Percentiles rank a stretch among this genome's conserved stretches.
Evolutionary conservation across 75 land plant genomes (phyloP).

Genomic region (Azolla pinnata): DNA sequence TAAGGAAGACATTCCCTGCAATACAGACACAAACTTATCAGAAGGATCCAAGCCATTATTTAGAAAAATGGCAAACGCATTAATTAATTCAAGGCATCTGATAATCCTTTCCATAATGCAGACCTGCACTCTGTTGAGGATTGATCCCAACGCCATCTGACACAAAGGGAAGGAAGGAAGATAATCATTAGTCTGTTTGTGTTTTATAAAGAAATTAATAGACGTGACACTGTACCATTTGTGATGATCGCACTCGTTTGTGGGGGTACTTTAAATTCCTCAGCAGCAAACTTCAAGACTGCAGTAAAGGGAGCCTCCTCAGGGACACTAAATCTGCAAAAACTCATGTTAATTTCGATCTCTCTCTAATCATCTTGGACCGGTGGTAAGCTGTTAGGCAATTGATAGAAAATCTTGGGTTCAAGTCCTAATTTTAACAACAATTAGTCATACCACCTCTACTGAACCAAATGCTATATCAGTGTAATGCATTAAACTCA

Average conservation of each 20-base stretch:
- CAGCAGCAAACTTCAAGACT: conserved; percentile 91
- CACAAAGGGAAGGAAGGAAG: background rate
- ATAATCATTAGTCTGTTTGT: background rate
- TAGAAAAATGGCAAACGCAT: background rate
- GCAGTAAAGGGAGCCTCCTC: conserved; percentile 99
- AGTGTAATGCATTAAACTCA: too few relatives aligned
- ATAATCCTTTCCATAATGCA: background rate
- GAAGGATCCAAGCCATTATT: background rate
- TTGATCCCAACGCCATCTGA: conserved; percentile 98
- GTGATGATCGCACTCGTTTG: conserved; percentile 99
- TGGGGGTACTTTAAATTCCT: conserved; percentile 99
- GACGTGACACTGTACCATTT: conserved; percentile 43
- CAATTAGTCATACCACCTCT: too few relatives aligned
- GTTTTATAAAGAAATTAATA: background rate
- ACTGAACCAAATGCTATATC: too few relatives aligned
- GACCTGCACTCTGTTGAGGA: conserved; percentile 99
- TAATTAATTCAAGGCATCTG: background rate
- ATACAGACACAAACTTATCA: conserved; percentile 8
- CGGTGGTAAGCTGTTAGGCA: too few relatives aligned
- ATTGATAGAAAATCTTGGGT: too few relatives aligned
- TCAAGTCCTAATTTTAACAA: too few relatives aligned
- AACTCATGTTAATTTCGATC: too few relatives aligned
- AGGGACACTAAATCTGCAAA: conserved; percentile 85
- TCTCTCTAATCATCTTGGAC: too few relatives aligned
- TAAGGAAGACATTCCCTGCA: conserved; percentile 91